Conservation (phyloP, 352 stramenopile species). For the Globisporangium megalacanthum region DNA sequence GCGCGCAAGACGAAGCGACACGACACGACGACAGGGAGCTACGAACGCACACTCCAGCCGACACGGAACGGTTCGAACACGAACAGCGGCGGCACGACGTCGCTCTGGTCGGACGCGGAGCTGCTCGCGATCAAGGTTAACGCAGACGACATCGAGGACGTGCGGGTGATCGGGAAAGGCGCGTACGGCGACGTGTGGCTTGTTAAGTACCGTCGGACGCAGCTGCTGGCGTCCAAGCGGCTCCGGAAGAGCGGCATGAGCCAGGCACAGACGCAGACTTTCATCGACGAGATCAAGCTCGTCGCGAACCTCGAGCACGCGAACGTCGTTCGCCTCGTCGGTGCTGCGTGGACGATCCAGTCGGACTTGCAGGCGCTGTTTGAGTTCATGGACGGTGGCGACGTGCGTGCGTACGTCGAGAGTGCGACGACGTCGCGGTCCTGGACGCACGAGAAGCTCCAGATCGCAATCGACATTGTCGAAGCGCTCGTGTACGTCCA, state of each 20-base stretch:
- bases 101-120: slow-evolving; percentile 42
- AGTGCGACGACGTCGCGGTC: not conserved
- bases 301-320: slow-evolving; percentile 10
- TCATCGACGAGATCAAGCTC: slow-evolving; percentile 18
- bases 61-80: no score
- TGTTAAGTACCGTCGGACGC: slow-evolving; percentile 25
- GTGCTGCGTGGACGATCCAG: slow-evolving; percentile 10
- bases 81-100: not conserved
- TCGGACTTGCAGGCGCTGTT: slow-evolving; percentile 13
- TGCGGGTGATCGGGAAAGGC: slow-evolving; percentile 25
- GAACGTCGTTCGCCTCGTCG: slow-evolving; percentile 14
- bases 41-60: no score
- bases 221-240: slow-evolving; percentile 35
- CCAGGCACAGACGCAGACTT: slow-evolving; percentile 8
- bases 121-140: slow-evolving; percentile 33
- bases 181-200: slow-evolving; percentile 32
- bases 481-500: slow-evolving; percentile 12
- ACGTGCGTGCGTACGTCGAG: slow-evolving; percentile 29
- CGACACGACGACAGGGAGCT: not conserved
- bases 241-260: slow-evolving; percentile 11
- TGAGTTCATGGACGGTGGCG: slow-evolving; percentile 12
- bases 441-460: slow-evolving; percentile 2
- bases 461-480: slow-evolving; percentile 19
- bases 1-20: no score
- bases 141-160: slow-evolving; percentile 32